Base-by-base conservation (phyloP, 75 land plant species). In the Ceratopteris richardii region DNA sequence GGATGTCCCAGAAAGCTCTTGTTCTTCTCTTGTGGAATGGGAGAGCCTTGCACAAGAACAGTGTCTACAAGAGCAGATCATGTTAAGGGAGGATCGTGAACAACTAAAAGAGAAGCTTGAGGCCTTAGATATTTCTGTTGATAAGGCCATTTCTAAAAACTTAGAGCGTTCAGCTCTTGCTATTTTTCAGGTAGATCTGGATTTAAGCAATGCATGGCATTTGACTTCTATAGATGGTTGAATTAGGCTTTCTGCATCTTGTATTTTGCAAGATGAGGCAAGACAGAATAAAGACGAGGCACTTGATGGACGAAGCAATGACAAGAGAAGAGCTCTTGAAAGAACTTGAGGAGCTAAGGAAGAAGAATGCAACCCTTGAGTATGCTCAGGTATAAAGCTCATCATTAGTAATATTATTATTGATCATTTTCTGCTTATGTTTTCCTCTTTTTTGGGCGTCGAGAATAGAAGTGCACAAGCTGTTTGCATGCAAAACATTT, bases 21-120 rank as follows among this genome's bases (percentile, higher is more conserved):
- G 9, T 33, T 33, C 7, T 33, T 3, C 37, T 33, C 37, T 33
- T 33, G 3, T 33, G 9, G 71, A 68, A 50, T 68, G 71, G 71
- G 71, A 61, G 64, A 62, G 57, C 14, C 26, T 30, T 0, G 66
- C 71, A 17, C 48, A 55, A 61, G 71, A 68, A 25, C 50, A 31
- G 39, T 37, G 36, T 10, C 26, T 50, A 23, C 30, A 53, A 19
- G 71, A 68, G 65, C 71, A 68, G 59, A 31, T 55, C 27, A 19
- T 68, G 24, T 56, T 68, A 18, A 68, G 29, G 63, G 65, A 68
- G 37, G 71, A 61, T 0, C 71, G 71, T 23, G 71, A 68, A 4
- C 60, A 47, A 30, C 66, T 68, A 12, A 31, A 64, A 40, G 64
- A 47, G 24, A 68, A 43, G 19, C 36, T 59, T 13, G 19, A 60